Percentiles rank a stretch among this genome's conserved stretches.
Evolutionary conservation across 768 basidiomycete species (phyloP).

Genomic region (Suillus clintonianus): DNA sequence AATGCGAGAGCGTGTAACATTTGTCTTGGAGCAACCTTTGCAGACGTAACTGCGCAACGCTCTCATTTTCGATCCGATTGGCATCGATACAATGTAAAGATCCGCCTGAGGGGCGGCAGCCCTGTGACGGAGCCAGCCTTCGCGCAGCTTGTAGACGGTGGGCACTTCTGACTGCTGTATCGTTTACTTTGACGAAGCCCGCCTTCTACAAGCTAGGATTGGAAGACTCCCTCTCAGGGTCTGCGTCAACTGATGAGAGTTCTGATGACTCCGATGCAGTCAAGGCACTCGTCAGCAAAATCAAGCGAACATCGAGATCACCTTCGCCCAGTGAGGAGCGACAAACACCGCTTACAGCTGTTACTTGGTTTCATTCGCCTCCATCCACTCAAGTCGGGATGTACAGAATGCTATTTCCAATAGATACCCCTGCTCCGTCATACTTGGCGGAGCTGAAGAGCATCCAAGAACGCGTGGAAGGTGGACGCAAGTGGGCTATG

Average conservation of each 20-base stretch:
- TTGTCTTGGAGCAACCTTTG: slow-evolving; percentile 69
- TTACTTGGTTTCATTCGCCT: slow-evolving; percentile 90
- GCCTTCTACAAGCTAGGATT: slow-evolving; percentile 45
- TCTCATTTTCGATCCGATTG: slow-evolving; percentile 91
- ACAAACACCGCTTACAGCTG: slow-evolving; percentile 60
- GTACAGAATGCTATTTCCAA: slow-evolving; percentile 76
- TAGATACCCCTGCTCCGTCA: slow-evolving; percentile 34
- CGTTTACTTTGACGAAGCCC: background rate
- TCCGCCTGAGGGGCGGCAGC: slow-evolving; percentile 62
- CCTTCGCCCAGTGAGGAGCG: slow-evolving; percentile 43
- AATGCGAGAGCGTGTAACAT: slow-evolving; percentile 64
- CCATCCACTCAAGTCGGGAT: slow-evolving; percentile 88
- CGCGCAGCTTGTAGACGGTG: slow-evolving; percentile 79
- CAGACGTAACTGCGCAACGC: slow-evolving; percentile 79
- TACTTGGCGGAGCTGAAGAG: slow-evolving; percentile 63
- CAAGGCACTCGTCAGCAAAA: slow-evolving; percentile 63
- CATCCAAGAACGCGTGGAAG: slow-evolving; percentile 58
- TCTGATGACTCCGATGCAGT: slow-evolving; percentile 70
- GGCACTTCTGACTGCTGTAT: slow-evolving; percentile 13
- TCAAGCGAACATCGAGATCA: slow-evolving; percentile 48
- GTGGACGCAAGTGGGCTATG: slow-evolving; percentile 84
- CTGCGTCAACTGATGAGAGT: slow-evolving; percentile 68
- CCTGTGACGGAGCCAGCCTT: slow-evolving; percentile 74
- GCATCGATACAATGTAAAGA: slow-evolving; percentile 97
- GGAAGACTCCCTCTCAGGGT: slow-evolving; percentile 91